Percentiles rank a stretch among this genome's conserved stretches.
Evolutionary conservation across 192 early-diverging fungal species (phyloP).

Genomic region (Coemansia sp.): DNA sequence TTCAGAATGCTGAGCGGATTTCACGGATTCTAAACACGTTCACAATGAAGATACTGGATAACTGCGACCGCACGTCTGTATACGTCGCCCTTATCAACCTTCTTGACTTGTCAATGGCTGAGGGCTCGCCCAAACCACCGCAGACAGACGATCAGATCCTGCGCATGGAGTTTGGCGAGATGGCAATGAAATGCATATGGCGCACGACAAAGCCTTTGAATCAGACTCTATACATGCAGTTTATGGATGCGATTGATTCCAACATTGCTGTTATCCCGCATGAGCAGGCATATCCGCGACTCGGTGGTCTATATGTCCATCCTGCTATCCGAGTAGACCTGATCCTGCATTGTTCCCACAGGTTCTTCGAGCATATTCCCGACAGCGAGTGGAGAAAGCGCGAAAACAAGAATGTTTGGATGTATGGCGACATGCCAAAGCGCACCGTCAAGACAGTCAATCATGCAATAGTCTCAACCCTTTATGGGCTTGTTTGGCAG

Average conservation of each 20-base stretch:
- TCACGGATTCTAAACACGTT: conserved; percentile 68
- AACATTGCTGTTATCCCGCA: conserved; percentile 4
- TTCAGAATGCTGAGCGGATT: conserved; percentile 3
- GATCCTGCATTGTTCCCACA: background rate
- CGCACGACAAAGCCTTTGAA: conserved; percentile 86
- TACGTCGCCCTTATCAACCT: conserved; percentile 74
- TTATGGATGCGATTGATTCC: conserved; percentile 60
- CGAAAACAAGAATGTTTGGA: conserved; percentile 58
- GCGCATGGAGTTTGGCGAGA: conserved; percentile 74
- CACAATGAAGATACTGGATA: conserved; percentile 89
- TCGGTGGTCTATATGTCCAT: conserved; percentile 9
- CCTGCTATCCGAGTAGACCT: conserved; percentile 16
- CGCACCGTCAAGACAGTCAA: conserved; percentile 93
- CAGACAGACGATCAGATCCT: conserved; percentile 55
- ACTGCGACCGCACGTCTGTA: conserved; percentile 78
- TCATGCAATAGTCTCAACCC: conserved; percentile 68
- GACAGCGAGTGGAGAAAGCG: conserved; percentile 86
- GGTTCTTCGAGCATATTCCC: conserved; percentile 79
- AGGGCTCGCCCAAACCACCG: conserved; percentile 55
- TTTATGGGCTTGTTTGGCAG: conserved; percentile 47
- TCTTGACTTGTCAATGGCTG: conserved; percentile 60
- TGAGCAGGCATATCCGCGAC: conserved; percentile 7
- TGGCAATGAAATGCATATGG: conserved; percentile 97
- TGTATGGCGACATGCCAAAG: conserved; percentile 88
- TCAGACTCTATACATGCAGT: conserved; percentile 62